A percentile compares a stretch with the other conserved stretches of the same genome.
These are phyloP conservation scores for Effrenium voratum DNA, from an alignment of 73 alveolate genomes.

Conservation along the genomic window DNA sequence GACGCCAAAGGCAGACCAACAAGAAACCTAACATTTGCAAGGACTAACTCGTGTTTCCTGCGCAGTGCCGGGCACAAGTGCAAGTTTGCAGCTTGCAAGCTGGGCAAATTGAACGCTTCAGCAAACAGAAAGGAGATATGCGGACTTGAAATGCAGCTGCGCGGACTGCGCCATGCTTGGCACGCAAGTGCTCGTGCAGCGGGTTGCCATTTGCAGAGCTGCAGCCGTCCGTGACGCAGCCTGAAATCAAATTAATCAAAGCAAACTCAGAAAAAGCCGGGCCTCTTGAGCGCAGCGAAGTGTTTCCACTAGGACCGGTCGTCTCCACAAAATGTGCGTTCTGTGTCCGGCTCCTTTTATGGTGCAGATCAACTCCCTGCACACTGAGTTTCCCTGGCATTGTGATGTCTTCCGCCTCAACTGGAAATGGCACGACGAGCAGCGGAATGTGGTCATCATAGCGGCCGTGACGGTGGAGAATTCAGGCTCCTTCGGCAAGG, in stretches of 20 bases:
- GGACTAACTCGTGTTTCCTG: background rate
- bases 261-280: background rate
- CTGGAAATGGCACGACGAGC: background rate
- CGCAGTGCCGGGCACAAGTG: background rate
- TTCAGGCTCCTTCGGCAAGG: slow-evolving; percentile 18
- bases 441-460: slow-evolving; percentile 73
- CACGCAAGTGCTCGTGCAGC: slow-evolving; percentile 45
- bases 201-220: slow-evolving; percentile 37
- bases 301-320: too few species aligned
- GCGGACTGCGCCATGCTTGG: slow-evolving; percentile 4
- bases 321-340: too few species aligned
- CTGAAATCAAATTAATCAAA: background rate
- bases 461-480: slow-evolving; percentile 27
- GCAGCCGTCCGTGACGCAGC: slow-evolving; percentile 90
- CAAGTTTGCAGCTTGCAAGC: background rate
- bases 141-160: background rate
- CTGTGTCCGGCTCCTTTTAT: too few species aligned
- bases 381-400: background rate
- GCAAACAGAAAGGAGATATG: background rate
- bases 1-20: too few species aligned
- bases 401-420: background rate
- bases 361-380: too few species aligned
- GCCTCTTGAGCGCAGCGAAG: background rate
- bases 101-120: background rate
- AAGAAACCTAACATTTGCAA: background rate